Evolutionary conservation across 2,329 filamentous ascomycete genomes (phyloP).

Genomic region (Colletotrichum orbiculare): DNA sequence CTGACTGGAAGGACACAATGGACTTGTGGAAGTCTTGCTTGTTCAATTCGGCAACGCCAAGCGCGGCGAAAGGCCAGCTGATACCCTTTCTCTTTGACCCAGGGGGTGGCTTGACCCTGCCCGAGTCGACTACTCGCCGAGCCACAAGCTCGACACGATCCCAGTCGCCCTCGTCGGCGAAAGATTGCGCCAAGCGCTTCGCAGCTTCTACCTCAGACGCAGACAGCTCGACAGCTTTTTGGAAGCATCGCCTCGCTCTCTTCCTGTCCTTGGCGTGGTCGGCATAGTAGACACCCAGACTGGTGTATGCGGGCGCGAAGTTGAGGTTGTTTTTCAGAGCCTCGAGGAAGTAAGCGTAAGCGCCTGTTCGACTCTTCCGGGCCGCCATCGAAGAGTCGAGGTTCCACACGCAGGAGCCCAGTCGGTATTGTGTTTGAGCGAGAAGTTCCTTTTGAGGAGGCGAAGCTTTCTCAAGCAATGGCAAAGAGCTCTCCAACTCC

Average conservation of each 20-base stretch:
- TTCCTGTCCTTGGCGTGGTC: slow-evolving; percentile 91
- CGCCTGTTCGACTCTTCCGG: slow-evolving; percentile 82
- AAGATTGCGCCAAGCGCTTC: slow-evolving; percentile 84
- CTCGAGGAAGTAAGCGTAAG: slow-evolving; percentile 85
- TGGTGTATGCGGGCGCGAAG: slow-evolving; percentile 91
- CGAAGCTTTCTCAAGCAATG: slow-evolving; percentile 70
- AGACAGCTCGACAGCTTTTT: slow-evolving; percentile 95
- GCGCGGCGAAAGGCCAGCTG: slow-evolving; percentile 94
- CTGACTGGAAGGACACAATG: slow-evolving; percentile 91
- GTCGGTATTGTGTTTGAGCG: slow-evolving; percentile 85
- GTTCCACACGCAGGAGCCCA: slow-evolving; percentile 90
- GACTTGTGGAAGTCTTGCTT: slow-evolving; percentile 90
- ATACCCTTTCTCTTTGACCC: slow-evolving; percentile 93
- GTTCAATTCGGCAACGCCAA: slow-evolving; percentile 94
- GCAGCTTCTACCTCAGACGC: slow-evolving; percentile 87
- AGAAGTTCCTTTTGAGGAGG: slow-evolving; percentile 76
- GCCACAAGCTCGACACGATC: slow-evolving; percentile 94
- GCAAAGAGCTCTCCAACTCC: slow-evolving; percentile 77
- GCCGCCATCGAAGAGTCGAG: slow-evolving; percentile 78
- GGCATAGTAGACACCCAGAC: slow-evolving; percentile 87
- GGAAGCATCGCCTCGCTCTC: slow-evolving; percentile 90
- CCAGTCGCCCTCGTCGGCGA: slow-evolving; percentile 94
- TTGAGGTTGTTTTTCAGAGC: slow-evolving; percentile 89
- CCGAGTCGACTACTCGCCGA: slow-evolving; percentile 92
- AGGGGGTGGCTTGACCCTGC: slow-evolving; percentile 87